phyloP scores from a whole-genome alignment of 139 green algal genomes.

The Prasinococcaceae sp. region DNA sequence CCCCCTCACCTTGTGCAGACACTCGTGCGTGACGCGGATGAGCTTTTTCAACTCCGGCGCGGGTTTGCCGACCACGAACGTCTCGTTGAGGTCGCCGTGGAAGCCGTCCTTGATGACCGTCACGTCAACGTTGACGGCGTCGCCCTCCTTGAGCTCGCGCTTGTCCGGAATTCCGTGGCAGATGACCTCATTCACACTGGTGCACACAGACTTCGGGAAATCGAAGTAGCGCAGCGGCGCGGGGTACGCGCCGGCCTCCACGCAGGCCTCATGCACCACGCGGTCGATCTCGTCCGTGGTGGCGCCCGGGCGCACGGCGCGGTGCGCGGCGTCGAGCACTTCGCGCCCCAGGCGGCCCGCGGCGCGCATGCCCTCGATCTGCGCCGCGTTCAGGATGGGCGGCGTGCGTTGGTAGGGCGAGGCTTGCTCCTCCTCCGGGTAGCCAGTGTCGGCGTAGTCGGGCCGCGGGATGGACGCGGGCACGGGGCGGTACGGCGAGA shows the following conservation, averaged over 20 bases:
- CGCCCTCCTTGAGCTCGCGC: constrained; percentile 64
- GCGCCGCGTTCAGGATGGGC: constrained; percentile 34
- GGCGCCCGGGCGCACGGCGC: constrained; percentile 51
- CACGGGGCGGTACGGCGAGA: constrained; percentile 52
- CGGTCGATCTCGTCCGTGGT: constrained; percentile 92
- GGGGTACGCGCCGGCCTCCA: constrained; percentile 65
- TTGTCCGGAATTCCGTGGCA: constrained; percentile 95
- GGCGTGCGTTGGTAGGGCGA: too few species aligned
- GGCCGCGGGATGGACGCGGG: constrained; percentile 17
- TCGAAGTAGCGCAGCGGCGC: constrained; percentile 83
- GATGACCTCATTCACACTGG: constrained; percentile 91
- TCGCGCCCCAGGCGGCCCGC: constrained; percentile 54
- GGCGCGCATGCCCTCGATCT: constrained; percentile 53
- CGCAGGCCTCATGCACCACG: constrained; percentile 69
- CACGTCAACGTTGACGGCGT: constrained; percentile 97
- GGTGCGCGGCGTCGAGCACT: constrained; percentile 64
- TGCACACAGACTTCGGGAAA: constrained; percentile 95
- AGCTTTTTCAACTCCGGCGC: constrained; percentile 52
- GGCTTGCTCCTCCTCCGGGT: constrained; percentile 2
- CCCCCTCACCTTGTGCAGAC: constrained; percentile 65
- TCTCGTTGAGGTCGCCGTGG: constrained; percentile 96
- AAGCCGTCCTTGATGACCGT: constrained; percentile 71
- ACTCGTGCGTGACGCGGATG: constrained; percentile 53
- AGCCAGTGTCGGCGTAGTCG: constrained; percentile 25
- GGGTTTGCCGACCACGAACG: constrained; percentile 62